These are phyloP conservation scores for Haematococcus lacustris DNA, from an alignment of 139 green algal genomes.

Conservation along the genomic window DNA sequence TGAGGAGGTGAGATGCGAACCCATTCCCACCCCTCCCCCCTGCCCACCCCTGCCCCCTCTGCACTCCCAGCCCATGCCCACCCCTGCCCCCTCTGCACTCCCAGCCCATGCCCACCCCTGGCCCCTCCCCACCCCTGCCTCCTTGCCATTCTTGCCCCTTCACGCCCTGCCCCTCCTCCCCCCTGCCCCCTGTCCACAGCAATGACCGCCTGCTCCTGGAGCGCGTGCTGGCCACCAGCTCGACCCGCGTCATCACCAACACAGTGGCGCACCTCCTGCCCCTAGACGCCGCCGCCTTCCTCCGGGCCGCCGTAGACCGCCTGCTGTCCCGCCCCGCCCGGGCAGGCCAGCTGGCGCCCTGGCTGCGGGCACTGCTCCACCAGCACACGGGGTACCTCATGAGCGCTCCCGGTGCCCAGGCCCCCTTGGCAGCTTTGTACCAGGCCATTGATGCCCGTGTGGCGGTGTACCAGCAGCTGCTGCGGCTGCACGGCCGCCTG, in stretches of 20 bases:
- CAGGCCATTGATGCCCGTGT: slow-evolving; percentile 36
- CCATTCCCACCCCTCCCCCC: too few relatives aligned
- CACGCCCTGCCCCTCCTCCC: too few relatives aligned
- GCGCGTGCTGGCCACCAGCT: slow-evolving; percentile 40
- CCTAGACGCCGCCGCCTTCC: slow-evolving; percentile 41
- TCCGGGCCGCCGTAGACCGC: slow-evolving; percentile 42
- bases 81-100: background rate
- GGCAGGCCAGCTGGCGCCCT: slow-evolving; percentile 51
- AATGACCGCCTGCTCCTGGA: slow-evolving; percentile 55
- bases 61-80: background rate
- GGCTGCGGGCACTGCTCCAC: slow-evolving; percentile 58
- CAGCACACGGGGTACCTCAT: slow-evolving; percentile 71
- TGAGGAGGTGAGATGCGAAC: slow-evolving; percentile 22
- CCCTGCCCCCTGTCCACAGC: slow-evolving; percentile 31
- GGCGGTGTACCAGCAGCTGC: slow-evolving; percentile 20
- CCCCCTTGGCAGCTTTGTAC: slow-evolving; percentile 15
- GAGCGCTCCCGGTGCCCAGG: slow-evolving; percentile 35
- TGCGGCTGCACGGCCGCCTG: slow-evolving; percentile 30
- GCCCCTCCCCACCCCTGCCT: background rate
- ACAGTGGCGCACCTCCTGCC: slow-evolving; percentile 52
- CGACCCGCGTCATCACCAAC: slow-evolving; percentile 44
- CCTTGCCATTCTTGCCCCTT: background rate
- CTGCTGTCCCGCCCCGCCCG: slow-evolving; percentile 47
- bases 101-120: background rate
- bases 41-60: background rate